Percentiles rank a stretch among this genome's conserved stretches.
Evolutionary conservation across 2,329 filamentous ascomycete genomes (phyloP).

Genomic region (Penicillium sp.): DNA sequence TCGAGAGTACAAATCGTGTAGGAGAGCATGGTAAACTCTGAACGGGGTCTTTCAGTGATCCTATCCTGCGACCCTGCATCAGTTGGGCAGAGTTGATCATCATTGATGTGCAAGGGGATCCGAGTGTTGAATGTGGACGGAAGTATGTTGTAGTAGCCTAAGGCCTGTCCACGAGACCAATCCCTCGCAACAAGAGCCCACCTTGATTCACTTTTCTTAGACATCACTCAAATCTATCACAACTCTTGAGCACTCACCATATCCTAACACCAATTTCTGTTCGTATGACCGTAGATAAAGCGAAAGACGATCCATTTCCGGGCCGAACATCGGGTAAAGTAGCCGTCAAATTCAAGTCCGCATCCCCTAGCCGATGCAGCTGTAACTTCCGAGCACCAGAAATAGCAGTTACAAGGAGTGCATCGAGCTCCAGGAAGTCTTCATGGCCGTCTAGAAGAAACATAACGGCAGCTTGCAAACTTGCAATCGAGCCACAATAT

Average conservation of each 20-base stretch:
- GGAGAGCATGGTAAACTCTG: slow-evolving; percentile 14
- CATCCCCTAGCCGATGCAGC: slow-evolving; percentile 11
- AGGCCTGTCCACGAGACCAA: slow-evolving; percentile 17
- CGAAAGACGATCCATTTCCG: neutral
- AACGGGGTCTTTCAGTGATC: slow-evolving; percentile 4
- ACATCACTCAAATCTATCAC: neutral
- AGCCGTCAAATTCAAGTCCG: neutral
- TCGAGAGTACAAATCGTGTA: slow-evolving; percentile 7
- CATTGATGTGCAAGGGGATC: slow-evolving; percentile 16
- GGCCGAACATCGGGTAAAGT: neutral
- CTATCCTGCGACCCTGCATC: neutral
- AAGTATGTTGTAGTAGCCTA: slow-evolving; percentile 17
- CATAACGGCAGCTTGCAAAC: slow-evolving; percentile 15
- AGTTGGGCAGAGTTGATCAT: slow-evolving; percentile 7
- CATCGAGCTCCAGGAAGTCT: slow-evolving; percentile 6
- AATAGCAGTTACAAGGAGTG: slow-evolving; percentile 13
- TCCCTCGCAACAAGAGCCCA: slow-evolving; percentile 17
- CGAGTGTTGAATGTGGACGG: slow-evolving; percentile 17
- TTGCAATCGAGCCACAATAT: slow-evolving; percentile 13
- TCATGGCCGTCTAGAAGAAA: slow-evolving; percentile 13
- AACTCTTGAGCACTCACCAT: neutral
- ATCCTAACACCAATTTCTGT: slow-evolving; percentile 8
- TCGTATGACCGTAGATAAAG: neutral
- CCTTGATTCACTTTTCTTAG: slow-evolving; percentile 3
- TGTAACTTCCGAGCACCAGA: slow-evolving; percentile 13